phyloP scores from a whole-genome alignment of 192 early-diverging fungal genomes.

The Mortierella alpina region DNA sequence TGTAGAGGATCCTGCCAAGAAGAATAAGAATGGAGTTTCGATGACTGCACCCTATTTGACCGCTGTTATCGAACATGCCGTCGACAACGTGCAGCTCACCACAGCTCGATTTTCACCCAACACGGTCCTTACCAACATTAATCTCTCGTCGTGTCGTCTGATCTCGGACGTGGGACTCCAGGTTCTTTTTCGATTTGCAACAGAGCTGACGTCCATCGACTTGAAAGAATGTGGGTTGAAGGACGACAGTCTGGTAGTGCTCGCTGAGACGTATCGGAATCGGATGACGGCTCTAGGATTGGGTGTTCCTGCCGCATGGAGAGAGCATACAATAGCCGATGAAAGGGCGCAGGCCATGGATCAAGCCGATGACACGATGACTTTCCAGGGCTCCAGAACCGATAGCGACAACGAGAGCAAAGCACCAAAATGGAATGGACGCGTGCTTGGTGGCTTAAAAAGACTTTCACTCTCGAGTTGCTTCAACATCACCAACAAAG shows the following conservation, averaged over 20 bases:
- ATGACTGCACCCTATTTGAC: not conserved
- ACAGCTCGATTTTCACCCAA: not conserved
- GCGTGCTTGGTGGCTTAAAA: slow-evolving; percentile 11
- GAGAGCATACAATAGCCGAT: not conserved
- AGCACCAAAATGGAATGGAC: not conserved
- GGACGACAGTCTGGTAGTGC: slow-evolving; percentile 8
- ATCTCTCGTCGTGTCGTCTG: not conserved
- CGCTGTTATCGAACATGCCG: not conserved
- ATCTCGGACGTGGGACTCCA: not conserved
- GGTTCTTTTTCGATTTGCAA: slow-evolving; percentile 17
- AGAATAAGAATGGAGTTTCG: not conserved
- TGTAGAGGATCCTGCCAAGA: not conserved
- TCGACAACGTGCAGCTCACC: too few relatives aligned
- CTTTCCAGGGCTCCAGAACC: not conserved
- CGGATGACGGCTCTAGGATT: slow-evolving; percentile 16
- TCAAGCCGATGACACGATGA: too few relatives aligned
- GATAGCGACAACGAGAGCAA: not conserved
- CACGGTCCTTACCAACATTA: slow-evolving; percentile 17
- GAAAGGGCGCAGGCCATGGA: not conserved
- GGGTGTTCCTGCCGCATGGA: slow-evolving; percentile 20
- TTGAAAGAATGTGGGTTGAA: slow-evolving; percentile 3
- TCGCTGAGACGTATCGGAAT: slow-evolving; percentile 13
- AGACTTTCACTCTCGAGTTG: slow-evolving; percentile 7
- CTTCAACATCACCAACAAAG: slow-evolving; percentile 7
- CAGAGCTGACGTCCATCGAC: slow-evolving; percentile 4